These are phyloP conservation scores for Austroboletus niveus DNA, from an alignment of 1,284 basidiomycete species.

Conservation along the genomic window DNA sequence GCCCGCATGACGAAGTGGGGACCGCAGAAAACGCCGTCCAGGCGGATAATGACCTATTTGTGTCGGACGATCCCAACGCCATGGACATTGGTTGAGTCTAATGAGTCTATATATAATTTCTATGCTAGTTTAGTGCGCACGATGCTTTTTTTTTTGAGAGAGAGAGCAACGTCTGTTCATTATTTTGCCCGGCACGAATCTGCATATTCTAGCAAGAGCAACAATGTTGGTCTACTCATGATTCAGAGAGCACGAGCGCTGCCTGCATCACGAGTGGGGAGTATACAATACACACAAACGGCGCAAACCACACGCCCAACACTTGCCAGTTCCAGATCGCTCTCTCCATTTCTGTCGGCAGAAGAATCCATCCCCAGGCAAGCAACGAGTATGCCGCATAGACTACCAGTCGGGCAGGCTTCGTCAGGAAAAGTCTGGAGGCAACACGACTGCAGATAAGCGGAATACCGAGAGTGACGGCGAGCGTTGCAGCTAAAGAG, in stretches of 20 bases:
- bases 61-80: conserved; percentile 45
- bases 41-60: conserved; percentile 49
- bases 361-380: conserved; percentile 58
- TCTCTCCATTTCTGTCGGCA: conserved; percentile 40
- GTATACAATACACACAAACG: conserved; percentile 71
- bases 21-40: conserved; percentile 21
- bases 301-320: conserved; percentile 71
- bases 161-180: background rate
- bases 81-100: conserved; percentile 43
- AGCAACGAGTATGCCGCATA: conserved; percentile 47
- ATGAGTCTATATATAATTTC: background rate
- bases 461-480: conserved; percentile 59
- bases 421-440: conserved; percentile 31
- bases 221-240: background rate
- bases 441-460: conserved; percentile 42
- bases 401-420: conserved; percentile 30
- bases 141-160: background rate
- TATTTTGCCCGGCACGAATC: background rate
- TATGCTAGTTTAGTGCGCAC: background rate
- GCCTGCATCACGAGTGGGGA: conserved; percentile 69
- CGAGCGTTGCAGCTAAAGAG: conserved; percentile 74
- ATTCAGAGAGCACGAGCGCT: conserved; percentile 42
- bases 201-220: background rate
- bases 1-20: conserved; percentile 40
- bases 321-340: conserved; percentile 72